These are phyloP conservation scores for Didymella keratinophila DNA, from an alignment of 2,329 filamentous ascomycete genomes.

Conservation along the genomic window DNA sequence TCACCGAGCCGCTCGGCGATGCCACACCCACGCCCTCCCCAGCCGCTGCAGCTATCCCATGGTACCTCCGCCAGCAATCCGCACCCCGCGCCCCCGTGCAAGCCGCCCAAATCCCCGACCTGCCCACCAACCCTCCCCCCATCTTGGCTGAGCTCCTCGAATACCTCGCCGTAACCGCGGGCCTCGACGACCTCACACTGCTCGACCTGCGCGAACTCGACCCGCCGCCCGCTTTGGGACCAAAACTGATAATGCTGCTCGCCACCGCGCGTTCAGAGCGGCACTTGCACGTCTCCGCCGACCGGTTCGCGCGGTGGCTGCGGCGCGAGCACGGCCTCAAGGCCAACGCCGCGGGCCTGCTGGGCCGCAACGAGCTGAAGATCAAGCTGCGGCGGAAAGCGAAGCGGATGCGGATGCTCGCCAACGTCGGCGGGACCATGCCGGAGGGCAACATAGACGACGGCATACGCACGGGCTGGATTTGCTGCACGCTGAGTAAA, in stretches of 20 bases:
- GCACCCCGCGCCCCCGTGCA: constrained; percentile 49
- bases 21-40: constrained; percentile 14
- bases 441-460: constrained; percentile 74
- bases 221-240: constrained; percentile 84
- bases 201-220: constrained; percentile 86
- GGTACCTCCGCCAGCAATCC: constrained; percentile 76
- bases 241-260: constrained; percentile 90
- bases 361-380: constrained; percentile 91
- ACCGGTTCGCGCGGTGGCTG: constrained; percentile 88
- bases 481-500: constrained; percentile 87
- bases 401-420: constrained; percentile 81
- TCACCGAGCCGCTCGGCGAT: constrained; percentile 13
- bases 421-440: constrained; percentile 65
- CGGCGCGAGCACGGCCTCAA: constrained; percentile 74
- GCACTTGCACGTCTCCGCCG: constrained; percentile 89
- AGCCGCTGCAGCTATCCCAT: constrained; percentile 63
- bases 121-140: constrained; percentile 74
- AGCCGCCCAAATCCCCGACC: constrained; percentile 66
- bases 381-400: constrained; percentile 82
- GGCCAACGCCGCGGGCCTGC: constrained; percentile 83
- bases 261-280: constrained; percentile 91
- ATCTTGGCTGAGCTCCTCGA: constrained; percentile 77
- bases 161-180: constrained; percentile 83
- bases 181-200: constrained; percentile 80
- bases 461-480: constrained; percentile 91